These are phyloP conservation scores for Corrigiola litoralis DNA, from an alignment of 179 eudicot genomes.

Conservation along the genomic window DNA sequence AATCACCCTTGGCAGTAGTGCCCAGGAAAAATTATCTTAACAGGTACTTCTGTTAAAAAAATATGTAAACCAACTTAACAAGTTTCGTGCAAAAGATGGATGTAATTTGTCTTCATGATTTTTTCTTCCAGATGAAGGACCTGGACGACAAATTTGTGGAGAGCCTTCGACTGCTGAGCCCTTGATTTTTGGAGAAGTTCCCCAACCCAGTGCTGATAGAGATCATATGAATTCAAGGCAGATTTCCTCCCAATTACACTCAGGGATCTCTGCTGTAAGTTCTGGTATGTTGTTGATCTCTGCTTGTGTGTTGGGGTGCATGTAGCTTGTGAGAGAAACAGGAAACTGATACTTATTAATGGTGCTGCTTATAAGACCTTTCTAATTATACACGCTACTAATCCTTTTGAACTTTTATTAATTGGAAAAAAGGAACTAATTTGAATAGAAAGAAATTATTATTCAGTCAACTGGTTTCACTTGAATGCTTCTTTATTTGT, in stretches of 20 bases:
- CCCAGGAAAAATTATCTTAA: background rate
- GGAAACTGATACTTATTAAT: background rate
- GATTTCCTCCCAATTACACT: background rate
- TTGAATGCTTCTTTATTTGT: background rate
- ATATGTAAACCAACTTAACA: no score
- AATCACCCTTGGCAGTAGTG: background rate
- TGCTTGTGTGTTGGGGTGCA: background rate
- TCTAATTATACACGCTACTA: no score
- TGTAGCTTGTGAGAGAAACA: background rate
- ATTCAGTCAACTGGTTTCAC: background rate
- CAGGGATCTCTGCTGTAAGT: conserved; percentile 8
- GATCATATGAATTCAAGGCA: background rate
- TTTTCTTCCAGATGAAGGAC: conserved; percentile 14
- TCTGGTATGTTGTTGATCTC: conserved; percentile 6
- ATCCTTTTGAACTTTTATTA: no score
- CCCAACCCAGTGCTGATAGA: background rate
- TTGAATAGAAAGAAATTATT: no score
- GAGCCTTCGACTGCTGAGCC: conserved; percentile 5
- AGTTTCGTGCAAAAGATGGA: no score
- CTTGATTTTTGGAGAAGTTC: conserved; percentile 13
- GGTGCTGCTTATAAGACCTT: no score
- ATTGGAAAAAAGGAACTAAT: no score
- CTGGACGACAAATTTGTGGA: background rate
- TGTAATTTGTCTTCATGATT: background rate
- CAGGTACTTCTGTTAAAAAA: no score